Evolutionary conservation across 257 asterid species (phyloP).

Genomic region (Fraxinus pennsylvanica): DNA sequence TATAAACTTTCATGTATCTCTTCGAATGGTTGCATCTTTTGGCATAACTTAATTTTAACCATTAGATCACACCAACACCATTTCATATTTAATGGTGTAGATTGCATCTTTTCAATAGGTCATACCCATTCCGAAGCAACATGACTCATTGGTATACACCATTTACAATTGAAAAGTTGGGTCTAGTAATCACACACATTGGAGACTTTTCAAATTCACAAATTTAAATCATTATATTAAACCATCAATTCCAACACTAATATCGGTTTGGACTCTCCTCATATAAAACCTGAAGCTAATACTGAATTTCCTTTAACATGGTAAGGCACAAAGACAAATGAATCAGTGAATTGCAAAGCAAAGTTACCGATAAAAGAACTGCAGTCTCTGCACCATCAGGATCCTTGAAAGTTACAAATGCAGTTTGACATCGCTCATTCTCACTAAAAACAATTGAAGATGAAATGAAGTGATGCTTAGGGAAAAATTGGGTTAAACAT

Average conservation of each 20-base stretch:
- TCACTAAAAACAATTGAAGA: slow-evolving; percentile 38
- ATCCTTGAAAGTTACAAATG: slow-evolving; percentile 66
- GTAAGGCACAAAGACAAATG: background rate
- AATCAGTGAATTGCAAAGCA: slow-evolving; percentile 25
- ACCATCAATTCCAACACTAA: background rate
- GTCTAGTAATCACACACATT: too few relatives aligned
- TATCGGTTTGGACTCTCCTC: background rate
- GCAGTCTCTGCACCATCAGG: slow-evolving; percentile 66
- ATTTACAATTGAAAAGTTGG: too few relatives aligned
- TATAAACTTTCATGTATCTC: too few relatives aligned
- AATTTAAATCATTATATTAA: too few relatives aligned
- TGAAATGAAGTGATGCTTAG: slow-evolving; percentile 2
- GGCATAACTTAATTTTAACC: too few relatives aligned
- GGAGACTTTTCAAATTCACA: too few relatives aligned
- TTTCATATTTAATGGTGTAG: too few relatives aligned
- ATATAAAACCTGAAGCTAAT: background rate
- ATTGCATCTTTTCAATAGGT: too few relatives aligned
- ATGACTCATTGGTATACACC: too few relatives aligned
- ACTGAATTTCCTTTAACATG: background rate
- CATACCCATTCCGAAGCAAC: too few relatives aligned
- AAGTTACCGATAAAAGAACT: slow-evolving; percentile 62
- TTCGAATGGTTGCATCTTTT: too few relatives aligned
- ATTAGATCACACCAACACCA: too few relatives aligned
- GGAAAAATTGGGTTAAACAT: slow-evolving; percentile 12
- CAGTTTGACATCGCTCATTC: slow-evolving; percentile 58